Conservation (phyloP, 129 eudicot genomes). For the Arctium lappa region DNA sequence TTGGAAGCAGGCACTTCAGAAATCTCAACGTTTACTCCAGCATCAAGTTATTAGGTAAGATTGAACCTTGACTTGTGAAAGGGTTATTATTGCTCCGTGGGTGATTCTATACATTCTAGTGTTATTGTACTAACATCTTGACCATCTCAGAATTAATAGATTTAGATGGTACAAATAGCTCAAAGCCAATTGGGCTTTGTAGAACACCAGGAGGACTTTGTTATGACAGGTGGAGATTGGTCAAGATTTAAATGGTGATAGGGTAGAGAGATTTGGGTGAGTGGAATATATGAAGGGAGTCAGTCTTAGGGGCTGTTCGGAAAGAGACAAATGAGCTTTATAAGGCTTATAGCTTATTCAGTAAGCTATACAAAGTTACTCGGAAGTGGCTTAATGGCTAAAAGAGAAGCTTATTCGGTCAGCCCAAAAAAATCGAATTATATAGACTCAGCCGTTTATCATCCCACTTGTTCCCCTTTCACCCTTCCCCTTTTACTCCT, state of each 20-base stretch:
- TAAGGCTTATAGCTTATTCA: neutral
- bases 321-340: neutral
- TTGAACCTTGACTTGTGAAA: neutral
- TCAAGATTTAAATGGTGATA: neutral
- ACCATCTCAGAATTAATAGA: neutral
- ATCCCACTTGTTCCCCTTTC: neutral
- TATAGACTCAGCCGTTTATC: neutral
- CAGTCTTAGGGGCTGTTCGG: neutral
- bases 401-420: neutral
- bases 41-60: slow-evolving; percentile 89
- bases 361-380: neutral
- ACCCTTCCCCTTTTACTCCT: neutral
- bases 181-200: neutral
- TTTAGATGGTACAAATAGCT: neutral
- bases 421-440: neutral
- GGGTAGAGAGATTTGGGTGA: neutral
- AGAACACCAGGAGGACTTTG: neutral
- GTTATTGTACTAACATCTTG: neutral
- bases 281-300: neutral
- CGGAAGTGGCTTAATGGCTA: neutral
- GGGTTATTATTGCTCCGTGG: neutral
- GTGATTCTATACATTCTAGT: neutral
- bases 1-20: slow-evolving; percentile 88
- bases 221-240: neutral
- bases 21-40: slow-evolving; percentile 87